Evolutionary conservation across 768 basidiomycete species (phyloP), one percentile per base, ranked within the genome.

Genomic region (Phanerodontia chrysosporium): DNA sequence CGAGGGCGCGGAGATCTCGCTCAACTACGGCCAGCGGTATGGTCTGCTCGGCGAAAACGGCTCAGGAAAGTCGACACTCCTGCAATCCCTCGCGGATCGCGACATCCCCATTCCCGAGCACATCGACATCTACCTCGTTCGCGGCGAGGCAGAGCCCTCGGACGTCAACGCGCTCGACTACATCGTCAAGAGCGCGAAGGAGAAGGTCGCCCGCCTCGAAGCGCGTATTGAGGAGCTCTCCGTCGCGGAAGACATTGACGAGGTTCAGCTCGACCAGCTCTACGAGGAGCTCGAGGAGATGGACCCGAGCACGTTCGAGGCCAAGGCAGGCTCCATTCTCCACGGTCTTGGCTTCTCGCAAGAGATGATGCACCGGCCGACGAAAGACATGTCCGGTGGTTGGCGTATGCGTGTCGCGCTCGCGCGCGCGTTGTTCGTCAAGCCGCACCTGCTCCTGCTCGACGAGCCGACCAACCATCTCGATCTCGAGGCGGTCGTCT

Each of bases 401-500:
- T 99, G 96, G 96, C 84, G 96, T 53, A 99, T 99, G 96, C 86
- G 96, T 72, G 96, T 99, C 56, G 90, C 96, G 14, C 88, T 99
- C 39, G 96, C 96, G 32, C 83, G 96, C 49, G 96, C 96, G 1
- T 81, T 99, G 42, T 98, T 98, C 74, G 77, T 99, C 73, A 98
- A 95, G 74, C 96, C 96, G 5, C 97, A 99, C 78, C 75, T 99
- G 25, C 81, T 98, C 32, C 78, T 99, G 32, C 86, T 99, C 64
- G 97, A 98, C 71, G 93, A 96, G 75, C 88, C 88, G 22, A 92
- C 92, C 30, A 93, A 92, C 71, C 95, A 96, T 73, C 80, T 97
- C 72, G 96, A 98, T 80, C 80, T 98, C 58, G 96, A 95, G 59
- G 96, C 96, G 45, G 96, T 98, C 62, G 97, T 98, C 58, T 99